Percentiles rank a stretch among this genome's conserved stretches.
These are phyloP conservation scores for Penicillium sp. DNA, from an alignment of 2,329 filamentous ascomycete species.

Conservation along the genomic window DNA sequence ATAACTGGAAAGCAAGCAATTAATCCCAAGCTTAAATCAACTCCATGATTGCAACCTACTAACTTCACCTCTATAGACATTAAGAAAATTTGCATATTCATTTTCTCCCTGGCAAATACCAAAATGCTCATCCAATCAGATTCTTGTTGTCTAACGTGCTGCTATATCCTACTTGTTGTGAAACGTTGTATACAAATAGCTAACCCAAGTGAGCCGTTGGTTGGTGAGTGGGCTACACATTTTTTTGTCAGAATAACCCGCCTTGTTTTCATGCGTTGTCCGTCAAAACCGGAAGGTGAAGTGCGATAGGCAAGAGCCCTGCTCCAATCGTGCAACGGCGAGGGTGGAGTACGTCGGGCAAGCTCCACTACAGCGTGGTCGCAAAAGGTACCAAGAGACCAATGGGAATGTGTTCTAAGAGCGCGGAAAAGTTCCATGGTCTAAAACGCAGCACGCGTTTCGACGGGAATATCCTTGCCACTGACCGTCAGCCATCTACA, in stretches of 20 bases:
- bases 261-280: conserved; percentile 33
- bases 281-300: conserved; percentile 46
- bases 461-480: not conserved
- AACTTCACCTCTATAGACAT: no score
- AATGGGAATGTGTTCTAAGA: conserved; percentile 8
- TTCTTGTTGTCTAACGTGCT: no score
- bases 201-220: not conserved
- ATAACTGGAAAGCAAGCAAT: no score
- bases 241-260: conserved; percentile 9
- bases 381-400: conserved; percentile 25
- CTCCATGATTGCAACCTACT: no score
- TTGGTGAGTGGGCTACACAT: conserved; percentile 20
- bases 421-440: conserved; percentile 14
- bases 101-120: no score
- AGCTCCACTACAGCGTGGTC: conserved; percentile 25
- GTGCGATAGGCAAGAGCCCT: conserved; percentile 45
- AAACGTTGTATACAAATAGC: no score
- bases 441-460: not conserved
- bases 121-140: no score
- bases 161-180: no score
- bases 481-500: not conserved
- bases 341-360: conserved; percentile 38
- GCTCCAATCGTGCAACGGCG: conserved; percentile 48
- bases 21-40: no score
- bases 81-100: no score